These are phyloP conservation scores for Hypoxylon sp. DNA, from an alignment of 2,329 filamentous ascomycete species.

Conservation along the genomic window DNA sequence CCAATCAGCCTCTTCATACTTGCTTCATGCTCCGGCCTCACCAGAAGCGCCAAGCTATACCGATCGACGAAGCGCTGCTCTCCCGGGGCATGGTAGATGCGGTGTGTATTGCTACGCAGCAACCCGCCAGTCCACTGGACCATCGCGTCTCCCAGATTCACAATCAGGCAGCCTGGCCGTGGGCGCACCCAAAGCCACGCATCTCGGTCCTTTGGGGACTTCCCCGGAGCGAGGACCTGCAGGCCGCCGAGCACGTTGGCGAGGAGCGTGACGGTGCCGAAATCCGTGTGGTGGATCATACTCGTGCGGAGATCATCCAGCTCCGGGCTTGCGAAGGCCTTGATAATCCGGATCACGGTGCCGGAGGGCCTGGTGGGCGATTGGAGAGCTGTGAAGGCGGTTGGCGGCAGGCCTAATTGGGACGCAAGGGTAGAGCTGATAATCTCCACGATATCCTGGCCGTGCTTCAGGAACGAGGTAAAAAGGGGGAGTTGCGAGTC, in stretches of 20 bases:
- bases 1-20: constrained; percentile 38
- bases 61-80: constrained; percentile 44
- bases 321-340: constrained; percentile 40
- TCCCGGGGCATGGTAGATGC: constrained; percentile 44
- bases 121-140: constrained; percentile 48
- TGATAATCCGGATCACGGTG: constrained; percentile 47
- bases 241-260: constrained; percentile 57
- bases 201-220: constrained; percentile 23
- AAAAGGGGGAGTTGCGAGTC: constrained; percentile 31
- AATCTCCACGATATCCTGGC: constrained; percentile 42
- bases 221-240: constrained; percentile 54
- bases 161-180: constrained; percentile 48
- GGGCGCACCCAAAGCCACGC: constrained; percentile 49
- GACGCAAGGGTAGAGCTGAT: constrained; percentile 47
- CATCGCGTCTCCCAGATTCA: constrained; percentile 49
- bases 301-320: constrained; percentile 45
- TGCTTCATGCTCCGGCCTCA: constrained; percentile 36
- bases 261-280: constrained; percentile 57
- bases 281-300: constrained; percentile 56
- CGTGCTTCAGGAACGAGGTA: constrained; percentile 22
- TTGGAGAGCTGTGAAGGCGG: constrained; percentile 50
- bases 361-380: constrained; percentile 49
- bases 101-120: constrained; percentile 50
- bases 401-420: constrained; percentile 47
- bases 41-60: constrained; percentile 37